A percentile compares a stretch with the other conserved stretches of the same genome.
Conservation (phyloP, 2,329 filamentous ascomycete species). For the Diaporthe citrichinensis region DNA sequence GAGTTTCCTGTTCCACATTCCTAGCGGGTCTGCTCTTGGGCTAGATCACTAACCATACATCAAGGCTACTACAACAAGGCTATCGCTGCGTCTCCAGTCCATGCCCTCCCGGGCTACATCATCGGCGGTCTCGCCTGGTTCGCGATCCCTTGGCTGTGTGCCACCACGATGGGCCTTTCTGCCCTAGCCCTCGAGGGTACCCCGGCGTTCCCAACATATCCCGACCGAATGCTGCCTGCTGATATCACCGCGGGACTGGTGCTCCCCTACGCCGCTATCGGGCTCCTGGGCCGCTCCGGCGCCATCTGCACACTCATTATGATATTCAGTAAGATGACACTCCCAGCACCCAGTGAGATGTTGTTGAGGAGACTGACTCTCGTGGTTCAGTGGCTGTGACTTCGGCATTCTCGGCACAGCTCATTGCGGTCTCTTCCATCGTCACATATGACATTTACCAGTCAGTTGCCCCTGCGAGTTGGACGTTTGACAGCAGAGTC, state of each 20-base stretch:
- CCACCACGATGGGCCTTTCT: slow-evolving; percentile 89
- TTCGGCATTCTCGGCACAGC: slow-evolving; percentile 83
- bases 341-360: too few relatives aligned
- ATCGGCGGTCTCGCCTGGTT: slow-evolving; percentile 92
- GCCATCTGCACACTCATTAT: slow-evolving; percentile 84
- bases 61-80: slow-evolving; percentile 97
- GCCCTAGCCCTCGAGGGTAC: slow-evolving; percentile 84
- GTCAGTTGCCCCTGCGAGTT: neutral
- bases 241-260: slow-evolving; percentile 89
- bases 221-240: slow-evolving; percentile 76
- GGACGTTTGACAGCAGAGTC: too few relatives aligned
- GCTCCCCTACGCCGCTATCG: slow-evolving; percentile 87
- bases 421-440: slow-evolving; percentile 91
- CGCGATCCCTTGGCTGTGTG: slow-evolving; percentile 90
- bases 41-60: too few relatives aligned
- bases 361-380: too few relatives aligned
- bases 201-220: slow-evolving; percentile 80
- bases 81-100: slow-evolving; percentile 87
- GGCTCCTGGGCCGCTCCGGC: slow-evolving; percentile 84
- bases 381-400: slow-evolving; percentile 78
- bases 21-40: too few relatives aligned
- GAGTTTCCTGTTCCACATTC: too few relatives aligned
- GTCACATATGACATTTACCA: slow-evolving; percentile 89
- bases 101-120: slow-evolving; percentile 90
- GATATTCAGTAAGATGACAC: slow-evolving; percentile 70